Base-by-base conservation (phyloP, 2,329 filamentous ascomycete species). In the Diplodia seriata region DNA sequence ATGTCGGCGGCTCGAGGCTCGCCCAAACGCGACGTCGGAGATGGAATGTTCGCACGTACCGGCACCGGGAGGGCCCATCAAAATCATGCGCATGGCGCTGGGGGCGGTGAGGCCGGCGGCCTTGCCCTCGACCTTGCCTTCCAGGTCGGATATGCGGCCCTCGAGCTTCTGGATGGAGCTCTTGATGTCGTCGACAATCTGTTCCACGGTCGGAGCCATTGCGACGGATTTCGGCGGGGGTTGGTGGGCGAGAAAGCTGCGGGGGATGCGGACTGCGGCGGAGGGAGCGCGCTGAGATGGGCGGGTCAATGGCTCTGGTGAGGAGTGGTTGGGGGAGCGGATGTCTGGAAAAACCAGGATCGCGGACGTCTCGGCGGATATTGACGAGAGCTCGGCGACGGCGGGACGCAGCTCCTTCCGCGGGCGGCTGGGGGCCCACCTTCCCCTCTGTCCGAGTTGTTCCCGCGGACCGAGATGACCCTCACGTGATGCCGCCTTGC, bases 51-150 rank as follows among this genome's bases (percentile, higher is more conserved):
- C 23, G 11, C 55, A 85, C 91, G 75, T 88, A 98, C 95, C 95
- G 81, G 95, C 95, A 81, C 95, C 95, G 68, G 95, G 95, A 78
- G 95, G 95, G 47, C 95, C 95, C 85, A 99, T 98, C 77, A 99
- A 85, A 76, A 99, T 93, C 91, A 99, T 97, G 83, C 95, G 91
- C 82, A 99, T 88, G 31, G 66, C 36, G 20, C 36, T 23, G 29
- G 47, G 20, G 20, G 66, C 15, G 77, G 91, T 87, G 73, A 90
- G 78, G 73, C 84, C 83, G 73, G 74, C 78, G 78, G 77, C 80
- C 36, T 70, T 71, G 68, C 80, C 80, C 51, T 81, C 77, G 69
- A 95, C 84, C 78, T 89, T 89, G 23, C 49, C 38, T 82, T 99
- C 95, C 73, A 99, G 88, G 77, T 92, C 87, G 81, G 91, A 89